Conservation (phyloP, 2,329 filamentous ascomycete genomes). For the Leptosphaerulina australis region DNA sequence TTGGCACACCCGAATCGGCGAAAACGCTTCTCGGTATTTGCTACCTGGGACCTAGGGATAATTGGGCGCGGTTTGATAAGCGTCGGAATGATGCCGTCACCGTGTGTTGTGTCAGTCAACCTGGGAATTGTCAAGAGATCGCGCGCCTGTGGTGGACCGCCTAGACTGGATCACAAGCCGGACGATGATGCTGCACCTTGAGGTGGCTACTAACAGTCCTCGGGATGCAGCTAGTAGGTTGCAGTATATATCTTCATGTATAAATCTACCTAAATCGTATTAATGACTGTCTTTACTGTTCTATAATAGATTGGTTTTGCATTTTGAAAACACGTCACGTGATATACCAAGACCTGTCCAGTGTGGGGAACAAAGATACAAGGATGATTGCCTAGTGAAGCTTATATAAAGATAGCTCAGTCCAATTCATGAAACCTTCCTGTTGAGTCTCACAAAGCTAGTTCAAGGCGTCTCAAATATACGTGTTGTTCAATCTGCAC, state of each 20-base stretch:
- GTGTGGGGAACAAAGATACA: too few species aligned
- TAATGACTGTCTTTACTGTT: constrained; percentile 5
- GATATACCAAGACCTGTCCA: background rate
- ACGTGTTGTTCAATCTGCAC: constrained; percentile 9
- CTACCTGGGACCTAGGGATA: constrained; percentile 28
- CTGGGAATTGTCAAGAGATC: constrained; percentile 22
- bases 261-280: constrained; percentile 3
- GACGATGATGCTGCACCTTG: constrained; percentile 1
- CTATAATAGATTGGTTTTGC: background rate
- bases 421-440: background rate
- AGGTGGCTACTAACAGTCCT: constrained; percentile 7
- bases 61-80: constrained; percentile 45
- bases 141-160: constrained; percentile 27
- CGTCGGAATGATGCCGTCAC: constrained; percentile 46
- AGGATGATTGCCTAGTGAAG: too few species aligned
- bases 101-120: constrained; percentile 32
- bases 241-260: background rate
- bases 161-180: constrained; percentile 22
- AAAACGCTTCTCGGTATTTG: constrained; percentile 24
- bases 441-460: background rate
- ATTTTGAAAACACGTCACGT: background rate
- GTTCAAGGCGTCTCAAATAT: background rate
- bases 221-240: constrained; percentile 4
- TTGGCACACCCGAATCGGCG: constrained; percentile 41
- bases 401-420: background rate